Conservation (phyloP, 192 early-diverging fungal species). For the Coemansia sp. region DNA sequence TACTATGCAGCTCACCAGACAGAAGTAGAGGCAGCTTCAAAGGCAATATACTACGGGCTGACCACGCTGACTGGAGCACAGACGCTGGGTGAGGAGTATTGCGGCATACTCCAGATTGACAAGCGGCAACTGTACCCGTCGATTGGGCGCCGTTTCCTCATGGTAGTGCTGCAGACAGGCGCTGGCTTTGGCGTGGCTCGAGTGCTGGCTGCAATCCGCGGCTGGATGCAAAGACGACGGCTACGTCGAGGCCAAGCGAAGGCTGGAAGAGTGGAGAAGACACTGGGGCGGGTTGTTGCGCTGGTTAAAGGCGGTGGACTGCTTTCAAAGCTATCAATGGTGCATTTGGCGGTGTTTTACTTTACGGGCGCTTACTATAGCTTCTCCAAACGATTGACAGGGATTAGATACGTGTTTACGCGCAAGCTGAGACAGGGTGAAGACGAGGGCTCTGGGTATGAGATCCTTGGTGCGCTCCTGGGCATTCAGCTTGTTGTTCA, state of each 20-base stretch:
- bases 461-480: slow-evolving; percentile 84
- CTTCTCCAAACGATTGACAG: slow-evolving; percentile 76
- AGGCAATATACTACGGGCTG: slow-evolving; percentile 73
- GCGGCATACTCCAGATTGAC: slow-evolving; percentile 79
- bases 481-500: slow-evolving; percentile 72
- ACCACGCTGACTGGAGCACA: slow-evolving; percentile 75
- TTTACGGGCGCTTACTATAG: slow-evolving; percentile 83
- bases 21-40: slow-evolving; percentile 63
- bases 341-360: slow-evolving; percentile 90
- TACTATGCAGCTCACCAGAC: slow-evolving; percentile 63
- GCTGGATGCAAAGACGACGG: slow-evolving; percentile 30
- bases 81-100: slow-evolving; percentile 96
- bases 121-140: slow-evolving; percentile 59
- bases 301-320: slow-evolving; percentile 11
- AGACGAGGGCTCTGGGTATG: slow-evolving; percentile 71
- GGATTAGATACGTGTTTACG: slow-evolving; percentile 84
- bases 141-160: slow-evolving; percentile 31
- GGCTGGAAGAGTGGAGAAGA: slow-evolving; percentile 3
- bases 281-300: slow-evolving; percentile 8
- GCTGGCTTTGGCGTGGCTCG: slow-evolving; percentile 10
- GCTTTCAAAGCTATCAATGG: slow-evolving; percentile 34
- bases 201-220: slow-evolving; percentile 16
- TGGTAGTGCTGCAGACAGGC: slow-evolving; percentile 42
- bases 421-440: slow-evolving; percentile 76
- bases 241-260: background rate